A percentile compares a stretch with the other conserved stretches of the same genome.
Conservation (phyloP, 2,329 filamentous ascomycete species). For the Epicoccum nigrum region DNA sequence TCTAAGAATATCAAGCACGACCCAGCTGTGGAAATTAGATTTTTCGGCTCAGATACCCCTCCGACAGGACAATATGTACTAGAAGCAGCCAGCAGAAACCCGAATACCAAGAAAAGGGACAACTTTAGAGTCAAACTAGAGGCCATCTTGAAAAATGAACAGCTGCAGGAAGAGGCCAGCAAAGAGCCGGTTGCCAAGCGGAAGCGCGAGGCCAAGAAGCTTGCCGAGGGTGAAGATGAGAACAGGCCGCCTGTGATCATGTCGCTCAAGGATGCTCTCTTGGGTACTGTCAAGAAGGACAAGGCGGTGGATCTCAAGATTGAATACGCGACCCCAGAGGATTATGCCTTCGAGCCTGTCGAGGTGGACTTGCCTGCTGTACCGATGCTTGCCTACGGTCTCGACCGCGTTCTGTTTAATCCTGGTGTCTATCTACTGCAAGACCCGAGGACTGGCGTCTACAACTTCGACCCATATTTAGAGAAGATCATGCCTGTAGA, state of each 20-base stretch:
- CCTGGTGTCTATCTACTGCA: conserved; percentile 85
- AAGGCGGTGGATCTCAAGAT: conserved; percentile 24
- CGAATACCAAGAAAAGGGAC: too few relatives aligned
- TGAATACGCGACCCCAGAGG: conserved; percentile 29
- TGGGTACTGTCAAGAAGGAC: conserved; percentile 21
- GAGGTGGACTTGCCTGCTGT: conserved; percentile 58
- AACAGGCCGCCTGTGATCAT: conserved; percentile 1
- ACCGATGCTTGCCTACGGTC: conserved; percentile 72
- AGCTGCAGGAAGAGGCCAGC: too few relatives aligned
- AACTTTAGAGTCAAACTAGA: too few relatives aligned
- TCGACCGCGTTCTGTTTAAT: conserved; percentile 95
- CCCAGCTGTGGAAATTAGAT: neutral
- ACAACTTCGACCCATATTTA: conserved; percentile 96
- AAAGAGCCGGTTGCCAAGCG: neutral
- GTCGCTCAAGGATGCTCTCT: conserved; percentile 33
- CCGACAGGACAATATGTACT: too few relatives aligned
- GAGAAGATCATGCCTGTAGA: conserved; percentile 89
- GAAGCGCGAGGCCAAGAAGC: neutral
- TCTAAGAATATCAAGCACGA: conserved; percentile 3
- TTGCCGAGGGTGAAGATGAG: neutral
- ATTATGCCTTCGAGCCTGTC: conserved; percentile 47
- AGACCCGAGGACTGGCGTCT: conserved; percentile 84
- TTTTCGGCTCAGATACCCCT: too few relatives aligned
- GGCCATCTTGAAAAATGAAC: too few relatives aligned
- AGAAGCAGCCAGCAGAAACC: too few relatives aligned